Base-by-base conservation (phyloP, 1,139 yeast species). In the Kodamaea anthophila region DNA sequence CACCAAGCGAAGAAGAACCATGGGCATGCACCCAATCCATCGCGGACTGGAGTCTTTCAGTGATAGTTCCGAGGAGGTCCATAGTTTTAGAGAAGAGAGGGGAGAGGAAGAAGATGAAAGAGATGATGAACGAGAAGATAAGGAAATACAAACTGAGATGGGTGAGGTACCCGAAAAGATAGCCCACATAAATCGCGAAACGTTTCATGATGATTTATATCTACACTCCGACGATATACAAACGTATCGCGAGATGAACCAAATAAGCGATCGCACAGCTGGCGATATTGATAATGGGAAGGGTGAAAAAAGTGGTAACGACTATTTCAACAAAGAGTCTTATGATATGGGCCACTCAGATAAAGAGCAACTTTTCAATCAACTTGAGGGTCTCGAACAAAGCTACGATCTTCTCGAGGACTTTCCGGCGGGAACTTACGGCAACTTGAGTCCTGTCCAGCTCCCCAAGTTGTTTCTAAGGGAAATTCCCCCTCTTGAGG, bases 1-100 rank as follows among this genome's bases (percentile, higher is more conserved):
- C 13, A 26, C 37, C 13, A 43, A 43, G 23, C 31, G 47, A 21
- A 29, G 47, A 19, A 29, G 37, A 16, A 43, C 46, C 16, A 43
- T 43, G 21, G 42, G 43, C 15, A 28, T 29, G 36, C 15, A 15
- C 9, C 33, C 36, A 4, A 14, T 24, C 20, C 29, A 33, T 8
- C 35, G 22, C 9, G 44, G 42, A 3, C 14, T 39, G 18, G 42
- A 32, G 14, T 30, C 39, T 18, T 16, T 40, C 4, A 28, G 33
- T 7, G 47, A 43, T 15, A 42, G 47, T 23, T 35, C 44, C 2
- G 43, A 36, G 11, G 34, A 32, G 7, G 43, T 35, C 8, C 36
- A 29, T 7, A 14, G 14, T 8, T 6, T 10, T 9, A 9, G 16
- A 13, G 29, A 26, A 5, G n/a, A 13, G 10, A 13, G 8, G 11